Evolutionary conservation across 1,139 yeast species (phyloP).

Genomic region (Yamadazyma triangularis): DNA sequence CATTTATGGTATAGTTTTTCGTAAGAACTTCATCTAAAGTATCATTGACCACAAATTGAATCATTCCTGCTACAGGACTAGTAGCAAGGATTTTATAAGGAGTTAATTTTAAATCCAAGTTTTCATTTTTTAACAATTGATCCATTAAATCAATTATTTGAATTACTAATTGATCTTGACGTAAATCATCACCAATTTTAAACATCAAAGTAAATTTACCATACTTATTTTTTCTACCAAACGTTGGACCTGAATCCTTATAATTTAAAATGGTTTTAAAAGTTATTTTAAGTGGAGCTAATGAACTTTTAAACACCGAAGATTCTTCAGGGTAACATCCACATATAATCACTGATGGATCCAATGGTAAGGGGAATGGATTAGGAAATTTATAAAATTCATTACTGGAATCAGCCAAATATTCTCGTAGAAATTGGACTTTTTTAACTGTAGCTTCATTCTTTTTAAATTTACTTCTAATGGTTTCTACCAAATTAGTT

Average conservation of each 20-base stretch:
- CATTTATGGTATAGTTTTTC: conserved; percentile 31
- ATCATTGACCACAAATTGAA: conserved; percentile 89
- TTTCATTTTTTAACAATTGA: conserved; percentile 80
- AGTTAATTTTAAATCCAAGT: conserved; percentile 78
- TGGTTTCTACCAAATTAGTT: conserved; percentile 36
- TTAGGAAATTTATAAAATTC: conserved; percentile 40
- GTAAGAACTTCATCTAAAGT: conserved; percentile 80
- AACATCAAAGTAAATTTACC: conserved; percentile 82
- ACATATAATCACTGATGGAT: conserved; percentile 60
- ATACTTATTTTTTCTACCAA: conserved; percentile 32
- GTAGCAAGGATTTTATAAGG: conserved; percentile 93
- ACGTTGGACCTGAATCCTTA: conserved; percentile 20
- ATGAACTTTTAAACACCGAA: conserved; percentile 82
- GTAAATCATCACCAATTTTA: conserved; percentile 91
- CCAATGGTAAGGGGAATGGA: conserved; percentile 66
- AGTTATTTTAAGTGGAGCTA: conserved; percentile 81
- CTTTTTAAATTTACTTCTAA: conserved; percentile 36
- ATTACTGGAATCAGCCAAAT: conserved; percentile 36
- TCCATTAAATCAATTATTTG: conserved; percentile 93
- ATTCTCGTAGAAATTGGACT: conserved; percentile 37
- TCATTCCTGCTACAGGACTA: conserved; percentile 84
- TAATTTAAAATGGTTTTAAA: conserved; percentile 51
- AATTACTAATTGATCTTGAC: conserved; percentile 94
- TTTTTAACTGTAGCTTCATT: conserved; percentile 44
- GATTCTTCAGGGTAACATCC: conserved; percentile 82